phyloP scores from a whole-genome alignment of 176 grass and related monocot species.

The Bromus sterilis region DNA sequence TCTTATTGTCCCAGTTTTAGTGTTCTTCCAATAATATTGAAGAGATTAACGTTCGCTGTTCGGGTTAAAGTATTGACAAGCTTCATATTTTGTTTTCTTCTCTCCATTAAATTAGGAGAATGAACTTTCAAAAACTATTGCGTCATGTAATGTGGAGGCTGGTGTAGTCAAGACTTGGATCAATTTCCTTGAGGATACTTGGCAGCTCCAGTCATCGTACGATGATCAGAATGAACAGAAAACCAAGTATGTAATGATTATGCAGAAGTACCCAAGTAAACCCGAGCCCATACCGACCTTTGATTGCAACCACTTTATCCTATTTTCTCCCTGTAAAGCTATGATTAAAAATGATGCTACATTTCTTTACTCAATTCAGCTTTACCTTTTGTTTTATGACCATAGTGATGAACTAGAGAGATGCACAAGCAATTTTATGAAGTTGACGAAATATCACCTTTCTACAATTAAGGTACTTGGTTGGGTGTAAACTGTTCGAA shows the following conservation, averaged over 20 bases:
- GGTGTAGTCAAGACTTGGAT: conserved; percentile 90
- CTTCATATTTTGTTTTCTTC: conserved; percentile 15
- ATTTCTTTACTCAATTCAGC: conserved; percentile 7
- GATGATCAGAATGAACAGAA: conserved; percentile 70
- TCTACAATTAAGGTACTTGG: conserved; percentile 66
- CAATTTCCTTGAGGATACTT: conserved; percentile 98
- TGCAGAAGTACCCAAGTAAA: no score
- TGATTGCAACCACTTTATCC: neutral
- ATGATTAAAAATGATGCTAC: neutral
- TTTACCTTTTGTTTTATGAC: conserved; percentile 28
- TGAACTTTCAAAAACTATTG: conserved; percentile 86
- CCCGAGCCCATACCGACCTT: neutral
- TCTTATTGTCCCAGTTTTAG: conserved; percentile 9
- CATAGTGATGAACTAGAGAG: conserved; percentile 78
- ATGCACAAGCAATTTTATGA: conserved; percentile 51
- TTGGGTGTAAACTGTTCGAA: conserved; percentile 12
- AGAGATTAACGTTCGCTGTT: neutral
- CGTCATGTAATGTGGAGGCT: conserved; percentile 81
- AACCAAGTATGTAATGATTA: conserved; percentile 47
- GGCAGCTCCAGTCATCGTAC: conserved; percentile 76
- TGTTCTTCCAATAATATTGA: neutral
- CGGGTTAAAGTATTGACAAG: neutral
- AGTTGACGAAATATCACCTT: conserved; percentile 75
- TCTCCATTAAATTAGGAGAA: conserved; percentile 50
- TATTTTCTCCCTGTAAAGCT: neutral